phyloP scores from a whole-genome alignment of 2,329 filamentous ascomycete genomes.

The Xylaria multiplex region DNA sequence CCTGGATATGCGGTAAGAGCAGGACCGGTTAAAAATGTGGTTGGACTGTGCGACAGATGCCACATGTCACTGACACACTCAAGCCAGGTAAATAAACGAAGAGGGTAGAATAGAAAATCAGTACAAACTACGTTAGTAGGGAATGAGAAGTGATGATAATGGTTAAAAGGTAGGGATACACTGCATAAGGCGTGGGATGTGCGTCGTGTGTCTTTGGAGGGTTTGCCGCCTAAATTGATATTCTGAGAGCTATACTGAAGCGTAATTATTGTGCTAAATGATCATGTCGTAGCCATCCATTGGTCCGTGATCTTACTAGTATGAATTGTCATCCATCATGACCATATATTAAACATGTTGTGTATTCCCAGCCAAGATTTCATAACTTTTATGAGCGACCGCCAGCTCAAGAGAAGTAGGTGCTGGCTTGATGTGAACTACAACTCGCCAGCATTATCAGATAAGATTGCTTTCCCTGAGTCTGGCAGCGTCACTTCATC shows the following conservation, averaged over 20 bases:
- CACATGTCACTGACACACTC: not conserved
- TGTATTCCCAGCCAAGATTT: not conserved
- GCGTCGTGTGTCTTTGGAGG: not conserved
- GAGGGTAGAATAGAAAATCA: not conserved
- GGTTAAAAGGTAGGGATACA: conserved; percentile 2
- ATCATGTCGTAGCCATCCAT: not conserved
- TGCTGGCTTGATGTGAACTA: conserved; percentile 22
- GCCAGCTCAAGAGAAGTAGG: conserved; percentile 6
- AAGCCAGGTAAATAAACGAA: not conserved
- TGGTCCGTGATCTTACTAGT: not conserved
- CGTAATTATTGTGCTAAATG: conserved; percentile 2
- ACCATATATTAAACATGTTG: not conserved
- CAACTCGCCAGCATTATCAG: conserved; percentile 36
- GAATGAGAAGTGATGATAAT: not conserved
- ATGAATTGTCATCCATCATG: not conserved
- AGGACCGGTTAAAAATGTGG: not conserved
- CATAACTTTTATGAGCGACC: conserved; percentile 2
- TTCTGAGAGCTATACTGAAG: not conserved
- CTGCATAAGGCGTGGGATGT: not conserved
- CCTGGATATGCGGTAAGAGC: not conserved
- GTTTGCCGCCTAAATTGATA: not conserved
- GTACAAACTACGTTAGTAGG: not conserved
- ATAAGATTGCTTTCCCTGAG: conserved; percentile 21
- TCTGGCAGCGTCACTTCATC: conserved; percentile 59
- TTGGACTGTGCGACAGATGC: not conserved